These are phyloP conservation scores for Aspergillus tamarii DNA, from an alignment of 2,329 filamentous ascomycete genomes.

Conservation along the genomic window DNA sequence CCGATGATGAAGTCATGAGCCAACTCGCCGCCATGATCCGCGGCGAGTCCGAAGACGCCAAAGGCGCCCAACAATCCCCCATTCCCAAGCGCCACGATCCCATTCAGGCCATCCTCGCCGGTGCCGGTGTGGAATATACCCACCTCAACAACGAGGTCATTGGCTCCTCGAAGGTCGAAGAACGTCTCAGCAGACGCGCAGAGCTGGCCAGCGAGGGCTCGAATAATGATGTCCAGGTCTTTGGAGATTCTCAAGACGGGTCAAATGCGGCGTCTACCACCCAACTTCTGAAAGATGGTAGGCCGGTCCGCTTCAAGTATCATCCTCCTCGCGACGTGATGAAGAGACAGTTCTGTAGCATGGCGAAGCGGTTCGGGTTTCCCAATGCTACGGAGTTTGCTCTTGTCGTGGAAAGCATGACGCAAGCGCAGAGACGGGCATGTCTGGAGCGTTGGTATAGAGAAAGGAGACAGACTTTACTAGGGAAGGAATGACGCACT, in stretches of 20 bases:
- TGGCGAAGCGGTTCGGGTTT: constrained; percentile 81
- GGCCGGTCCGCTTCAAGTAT: constrained; percentile 62
- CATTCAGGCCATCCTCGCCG: constrained; percentile 83
- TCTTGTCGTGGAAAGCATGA: constrained; percentile 86
- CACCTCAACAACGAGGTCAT: constrained; percentile 97
- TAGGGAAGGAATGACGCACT: background rate
- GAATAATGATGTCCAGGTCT: constrained; percentile 38
- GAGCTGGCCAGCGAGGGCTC: constrained; percentile 48
- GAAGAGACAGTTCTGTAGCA: constrained; percentile 84
- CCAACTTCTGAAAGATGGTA: constrained; percentile 37
- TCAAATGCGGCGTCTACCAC: constrained; percentile 11
- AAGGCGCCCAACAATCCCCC: constrained; percentile 26
- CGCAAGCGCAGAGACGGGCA: constrained; percentile 76
- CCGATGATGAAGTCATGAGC: constrained; percentile 69
- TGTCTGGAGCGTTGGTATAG: constrained; percentile 82
- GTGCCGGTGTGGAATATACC: constrained; percentile 89
- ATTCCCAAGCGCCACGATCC: constrained; percentile 65
- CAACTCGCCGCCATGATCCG: constrained; percentile 69
- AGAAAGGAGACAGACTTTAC: constrained; percentile 58
- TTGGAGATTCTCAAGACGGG: constrained; percentile 27
- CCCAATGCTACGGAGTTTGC: constrained; percentile 80
- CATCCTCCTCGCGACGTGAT: constrained; percentile 75
- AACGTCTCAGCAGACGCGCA: constrained; percentile 76
- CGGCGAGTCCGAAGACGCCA: constrained; percentile 39
- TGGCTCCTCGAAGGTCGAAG: constrained; percentile 89